Base-by-base conservation (phyloP, 495 filamentous ascomycete species). In the Xylaria flabelliformis region DNA sequence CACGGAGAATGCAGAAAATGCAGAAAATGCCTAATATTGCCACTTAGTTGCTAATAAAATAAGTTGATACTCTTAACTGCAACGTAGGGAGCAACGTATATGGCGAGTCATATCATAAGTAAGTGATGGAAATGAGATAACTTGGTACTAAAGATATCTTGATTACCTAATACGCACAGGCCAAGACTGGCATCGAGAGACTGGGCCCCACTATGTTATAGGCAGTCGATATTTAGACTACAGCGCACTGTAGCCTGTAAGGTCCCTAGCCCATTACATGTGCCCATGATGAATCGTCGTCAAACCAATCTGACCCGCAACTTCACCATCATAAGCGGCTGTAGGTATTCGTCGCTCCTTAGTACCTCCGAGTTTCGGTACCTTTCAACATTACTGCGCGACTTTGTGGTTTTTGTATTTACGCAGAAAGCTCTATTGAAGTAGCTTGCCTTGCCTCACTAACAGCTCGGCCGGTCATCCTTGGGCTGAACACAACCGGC, bases 291-390 rank as follows among this genome's bases (percentile, higher is more conserved):
- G 64, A 29, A 64, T 67, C 32, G 50, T 24, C 4, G 64, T n/a
- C 29, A 48, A 67, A 67, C 32, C 36, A 26, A 39, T 39, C 51
- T 41, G 66, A 59, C 53, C 66, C 56, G 67, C 56, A 69, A 69
- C 67, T 21, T 62, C 55, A 62, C 39, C 67, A 61, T 69, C 67
- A 69, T 34, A 69, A 48, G 67, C 17, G 10, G 32, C 50, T 67
- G 21, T 56, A 41, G 8, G 10, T 42, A 55, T 1, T 44, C 41
- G 26, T 39, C 50, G 29, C 50, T 21, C 26, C 46, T 53, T 36
- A 17, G 7, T 55, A 17, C 4, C 46, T 17, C 46, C 32, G 32
- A 50, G 34, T 15, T 32, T 50, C 39, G 26, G 32, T 19, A 67
- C 24, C 13, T 12, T 29, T 39, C 50, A 13, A 67, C 3, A 53